Conservation (phyloP, 345 rosid genomes). For the Gossypium bickii region DNA sequence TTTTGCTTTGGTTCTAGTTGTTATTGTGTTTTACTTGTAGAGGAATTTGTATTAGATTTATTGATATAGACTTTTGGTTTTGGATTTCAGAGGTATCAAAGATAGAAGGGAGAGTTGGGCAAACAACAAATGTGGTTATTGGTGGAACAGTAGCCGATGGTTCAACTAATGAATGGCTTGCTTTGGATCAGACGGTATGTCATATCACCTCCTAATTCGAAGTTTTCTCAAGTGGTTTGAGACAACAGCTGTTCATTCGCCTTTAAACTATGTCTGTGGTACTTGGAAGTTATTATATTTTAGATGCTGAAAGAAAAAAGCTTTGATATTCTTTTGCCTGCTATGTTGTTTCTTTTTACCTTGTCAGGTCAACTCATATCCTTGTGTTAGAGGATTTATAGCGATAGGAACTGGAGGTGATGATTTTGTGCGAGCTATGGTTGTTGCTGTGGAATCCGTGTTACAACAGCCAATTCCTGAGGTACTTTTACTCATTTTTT, state of each 20-base stretch:
- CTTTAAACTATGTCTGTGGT: background rate
- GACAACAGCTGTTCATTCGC: background rate
- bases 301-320: background rate
- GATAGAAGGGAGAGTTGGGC: constrained; percentile 90
- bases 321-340: constrained; percentile 11
- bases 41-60: background rate
- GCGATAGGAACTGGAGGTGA: constrained; percentile 98
- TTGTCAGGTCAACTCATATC: constrained; percentile 84
- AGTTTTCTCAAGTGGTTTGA: background rate
- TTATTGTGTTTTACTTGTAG: background rate
- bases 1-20: background rate
- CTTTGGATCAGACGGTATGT: constrained; percentile 86
- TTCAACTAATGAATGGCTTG: constrained; percentile 83
- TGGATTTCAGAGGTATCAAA: constrained; percentile 72
- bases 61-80: background rate
- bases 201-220: background rate
- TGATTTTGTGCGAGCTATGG: constrained; percentile 95
- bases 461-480: constrained; percentile 76
- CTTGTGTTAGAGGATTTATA: constrained; percentile 90
- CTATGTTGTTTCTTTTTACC: constrained; percentile 13
- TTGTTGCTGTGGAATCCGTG: constrained; percentile 95
- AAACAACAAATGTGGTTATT: constrained; percentile 86
- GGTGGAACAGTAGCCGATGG: constrained; percentile 95
- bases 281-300: background rate
- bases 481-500: constrained; percentile 35